Conservation (phyloP, 2,329 filamentous ascomycete species). For the Camptophora hylomeconis region DNA sequence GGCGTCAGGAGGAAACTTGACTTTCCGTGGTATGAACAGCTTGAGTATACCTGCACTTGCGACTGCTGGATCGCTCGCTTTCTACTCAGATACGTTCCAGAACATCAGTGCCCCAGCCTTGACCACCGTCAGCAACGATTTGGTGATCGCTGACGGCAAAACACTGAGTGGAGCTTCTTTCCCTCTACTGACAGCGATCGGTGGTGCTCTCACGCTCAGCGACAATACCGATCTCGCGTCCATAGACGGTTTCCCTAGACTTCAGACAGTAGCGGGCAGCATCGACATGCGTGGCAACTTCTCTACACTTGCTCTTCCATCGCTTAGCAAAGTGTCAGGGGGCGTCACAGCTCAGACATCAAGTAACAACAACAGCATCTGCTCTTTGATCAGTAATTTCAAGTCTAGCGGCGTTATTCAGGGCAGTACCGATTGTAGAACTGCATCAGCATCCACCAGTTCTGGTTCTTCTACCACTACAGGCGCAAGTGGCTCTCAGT, state of each 20-base stretch:
- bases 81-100: constrained; percentile 56
- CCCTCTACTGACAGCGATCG: constrained; percentile 52
- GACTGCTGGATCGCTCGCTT: constrained; percentile 61
- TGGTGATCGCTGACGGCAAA: constrained; percentile 43
- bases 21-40: constrained; percentile 62
- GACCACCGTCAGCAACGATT: constrained; percentile 31
- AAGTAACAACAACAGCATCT: no score
- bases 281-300: constrained; percentile 77
- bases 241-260: constrained; percentile 53
- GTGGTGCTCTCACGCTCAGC: constrained; percentile 68
- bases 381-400: no score
- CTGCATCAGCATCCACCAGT: no score
- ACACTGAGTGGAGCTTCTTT: constrained; percentile 60
- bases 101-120: constrained; percentile 30
- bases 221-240: constrained; percentile 67
- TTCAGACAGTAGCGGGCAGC: constrained; percentile 61
- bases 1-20: constrained; percentile 62
- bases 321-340: no score
- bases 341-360: no score
- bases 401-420: no score
- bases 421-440: no score
- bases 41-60: constrained; percentile 60
- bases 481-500: no score
- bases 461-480: no score
- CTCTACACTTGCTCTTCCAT: no score